phyloP scores from a whole-genome alignment of 768 basidiomycete species.

The Kwoniella pini region DNA sequence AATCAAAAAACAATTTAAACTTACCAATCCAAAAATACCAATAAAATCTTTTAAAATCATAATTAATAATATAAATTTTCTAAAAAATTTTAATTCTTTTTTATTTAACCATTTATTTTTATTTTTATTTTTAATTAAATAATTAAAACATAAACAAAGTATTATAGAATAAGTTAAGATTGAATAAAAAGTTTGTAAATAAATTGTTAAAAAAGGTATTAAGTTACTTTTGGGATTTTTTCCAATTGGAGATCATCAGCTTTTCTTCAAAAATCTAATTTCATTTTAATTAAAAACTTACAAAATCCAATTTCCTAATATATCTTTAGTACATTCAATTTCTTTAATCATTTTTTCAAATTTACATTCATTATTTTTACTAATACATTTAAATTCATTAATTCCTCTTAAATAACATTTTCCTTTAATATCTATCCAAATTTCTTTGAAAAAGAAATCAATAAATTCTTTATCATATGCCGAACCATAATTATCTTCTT shows the following conservation, averaged over 20 bases:
- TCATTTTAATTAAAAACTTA: not conserved
- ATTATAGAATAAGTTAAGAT: not conserved
- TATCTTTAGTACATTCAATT: not conserved
- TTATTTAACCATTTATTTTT: not conserved
- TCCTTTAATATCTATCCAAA: not conserved
- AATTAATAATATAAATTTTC: conserved; percentile 1
- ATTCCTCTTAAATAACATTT: too few relatives aligned
- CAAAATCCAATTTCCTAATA: not conserved
- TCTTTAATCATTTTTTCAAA: too few relatives aligned
- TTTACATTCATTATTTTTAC: too few relatives aligned
- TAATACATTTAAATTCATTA: too few relatives aligned
- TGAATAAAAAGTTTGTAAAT: conserved; percentile 2
- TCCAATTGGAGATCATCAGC: not conserved
- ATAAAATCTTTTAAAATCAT: conserved; percentile 6
- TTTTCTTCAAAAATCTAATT: not conserved
- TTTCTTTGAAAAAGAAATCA: not conserved
- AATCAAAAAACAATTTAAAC: not conserved
- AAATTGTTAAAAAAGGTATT: conserved; percentile 1
- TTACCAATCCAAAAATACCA: conserved; percentile 1
- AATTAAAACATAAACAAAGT: not conserved
- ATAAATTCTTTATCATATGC: too few relatives aligned
- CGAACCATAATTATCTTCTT: too few relatives aligned
- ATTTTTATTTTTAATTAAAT: not conserved
- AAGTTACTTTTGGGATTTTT: not conserved
- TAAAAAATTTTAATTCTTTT: not conserved